phyloP scores from a whole-genome alignment of 2,329 filamentous ascomycete genomes.

The Beauveria brongniartii region DNA sequence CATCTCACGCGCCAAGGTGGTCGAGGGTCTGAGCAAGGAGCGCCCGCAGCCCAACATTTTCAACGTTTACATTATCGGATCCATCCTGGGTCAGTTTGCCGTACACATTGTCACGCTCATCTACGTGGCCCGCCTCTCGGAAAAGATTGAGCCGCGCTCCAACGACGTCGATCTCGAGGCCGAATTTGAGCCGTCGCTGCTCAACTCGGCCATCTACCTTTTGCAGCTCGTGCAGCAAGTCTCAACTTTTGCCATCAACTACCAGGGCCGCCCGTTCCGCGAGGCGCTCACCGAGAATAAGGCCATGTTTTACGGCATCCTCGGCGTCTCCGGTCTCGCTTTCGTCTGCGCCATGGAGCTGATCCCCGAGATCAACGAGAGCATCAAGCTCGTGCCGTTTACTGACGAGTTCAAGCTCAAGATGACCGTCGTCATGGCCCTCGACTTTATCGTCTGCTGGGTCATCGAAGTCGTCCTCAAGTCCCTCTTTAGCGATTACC shows the following conservation, averaged over 20 bases:
- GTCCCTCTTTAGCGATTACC: slow-evolving; percentile 78
- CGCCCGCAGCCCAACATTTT: slow-evolving; percentile 98
- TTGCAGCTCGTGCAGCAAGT: slow-evolving; percentile 98
- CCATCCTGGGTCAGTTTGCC: slow-evolving; percentile 92
- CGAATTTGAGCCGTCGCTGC: slow-evolving; percentile 84
- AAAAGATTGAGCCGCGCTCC: slow-evolving; percentile 64
- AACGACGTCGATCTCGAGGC: slow-evolving; percentile 79
- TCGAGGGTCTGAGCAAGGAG: slow-evolving; percentile 93
- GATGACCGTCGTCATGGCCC: slow-evolving; percentile 74
- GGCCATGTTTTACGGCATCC: slow-evolving; percentile 95
- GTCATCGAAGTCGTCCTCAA: slow-evolving; percentile 83
- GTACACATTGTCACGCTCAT: slow-evolving; percentile 91
- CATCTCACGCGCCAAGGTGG: slow-evolving; percentile 93
- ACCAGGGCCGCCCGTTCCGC: slow-evolving; percentile 95
- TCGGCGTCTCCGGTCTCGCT: slow-evolving; percentile 81
- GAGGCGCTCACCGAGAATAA: slow-evolving; percentile 92
- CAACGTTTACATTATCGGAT: slow-evolving; percentile 97
- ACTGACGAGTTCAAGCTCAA: slow-evolving; percentile 79
- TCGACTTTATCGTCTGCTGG: slow-evolving; percentile 84
- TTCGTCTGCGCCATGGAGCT: slow-evolving; percentile 95
- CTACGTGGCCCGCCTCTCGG: slow-evolving; percentile 86
- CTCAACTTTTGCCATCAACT: slow-evolving; percentile 98
- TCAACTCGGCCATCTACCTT: slow-evolving; percentile 95
- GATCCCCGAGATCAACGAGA: slow-evolving; percentile 87
- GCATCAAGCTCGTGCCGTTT: slow-evolving; percentile 89